Percentiles rank a stretch among this genome's conserved stretches.
Conservation (phyloP, 345 rosid genomes). For the Conringia planisiliqua region DNA sequence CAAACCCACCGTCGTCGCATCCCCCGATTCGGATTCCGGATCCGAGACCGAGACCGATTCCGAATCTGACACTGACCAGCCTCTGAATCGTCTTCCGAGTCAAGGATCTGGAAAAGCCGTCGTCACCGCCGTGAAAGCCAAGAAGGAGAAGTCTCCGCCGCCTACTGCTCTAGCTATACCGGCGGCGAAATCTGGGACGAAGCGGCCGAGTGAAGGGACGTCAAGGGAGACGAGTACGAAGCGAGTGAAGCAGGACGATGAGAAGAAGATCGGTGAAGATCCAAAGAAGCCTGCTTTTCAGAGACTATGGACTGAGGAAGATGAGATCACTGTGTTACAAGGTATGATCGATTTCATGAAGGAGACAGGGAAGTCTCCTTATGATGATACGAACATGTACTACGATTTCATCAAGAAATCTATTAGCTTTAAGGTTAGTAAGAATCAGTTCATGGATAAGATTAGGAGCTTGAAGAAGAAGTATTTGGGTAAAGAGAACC, state of each 20-base stretch:
- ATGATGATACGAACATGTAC: conserved; percentile 32
- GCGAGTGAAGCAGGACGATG: conserved; percentile 15
- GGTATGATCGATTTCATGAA: conserved; percentile 38
- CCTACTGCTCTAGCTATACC: conserved; percentile 9
- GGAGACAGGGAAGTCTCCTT: conserved; percentile 32
- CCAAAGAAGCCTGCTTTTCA: conserved; percentile 24
- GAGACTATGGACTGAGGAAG: conserved; percentile 48
- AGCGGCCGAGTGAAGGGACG: conserved; percentile 13
- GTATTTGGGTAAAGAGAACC: conserved; percentile 31
- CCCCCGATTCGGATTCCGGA: conserved; percentile 25
- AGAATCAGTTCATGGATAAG: conserved; percentile 44
- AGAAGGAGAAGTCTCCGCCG: neutral
- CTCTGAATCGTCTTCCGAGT: conserved; percentile 20
- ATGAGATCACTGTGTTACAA: conserved; percentile 39
- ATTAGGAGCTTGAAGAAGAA: conserved; percentile 46
- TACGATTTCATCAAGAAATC: conserved; percentile 37
- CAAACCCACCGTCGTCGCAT: neutral
- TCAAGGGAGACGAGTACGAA: neutral
- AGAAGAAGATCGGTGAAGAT: conserved; percentile 8
- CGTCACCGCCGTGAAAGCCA: neutral
- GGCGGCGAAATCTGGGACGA: conserved; percentile 17
- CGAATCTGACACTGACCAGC: conserved; percentile 25
- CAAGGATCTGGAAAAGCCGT: conserved; percentile 33
- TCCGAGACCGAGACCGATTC: conserved; percentile 36
- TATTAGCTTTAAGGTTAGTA: conserved; percentile 36